Percentiles rank a stretch among this genome's conserved stretches.
These are phyloP conservation scores for Moringa oleifera DNA, from an alignment of 345 rosid species.

Conservation along the genomic window DNA sequence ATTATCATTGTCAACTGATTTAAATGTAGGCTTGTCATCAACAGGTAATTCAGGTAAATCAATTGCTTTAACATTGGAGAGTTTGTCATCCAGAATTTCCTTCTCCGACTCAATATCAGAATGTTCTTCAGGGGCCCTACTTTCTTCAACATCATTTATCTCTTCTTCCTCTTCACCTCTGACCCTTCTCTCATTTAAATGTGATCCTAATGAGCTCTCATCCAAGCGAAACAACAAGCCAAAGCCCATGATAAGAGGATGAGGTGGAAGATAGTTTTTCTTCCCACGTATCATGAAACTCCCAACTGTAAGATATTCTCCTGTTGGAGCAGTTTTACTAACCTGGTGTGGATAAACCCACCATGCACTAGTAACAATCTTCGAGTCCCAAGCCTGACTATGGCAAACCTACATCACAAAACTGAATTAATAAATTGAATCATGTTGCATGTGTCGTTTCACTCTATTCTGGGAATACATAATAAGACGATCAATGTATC, in stretches of 20 bases:
- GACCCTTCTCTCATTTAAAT: slow-evolving; percentile 93
- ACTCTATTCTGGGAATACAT: slow-evolving; percentile 5
- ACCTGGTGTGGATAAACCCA: slow-evolving; percentile 99
- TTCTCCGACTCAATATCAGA: slow-evolving; percentile 63
- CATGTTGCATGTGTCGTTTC: slow-evolving; percentile 4
- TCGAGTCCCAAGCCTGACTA: slow-evolving; percentile 98
- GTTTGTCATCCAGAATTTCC: slow-evolving; percentile 33
- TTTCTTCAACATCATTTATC: slow-evolving; percentile 52
- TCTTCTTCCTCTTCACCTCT: slow-evolving; percentile 96
- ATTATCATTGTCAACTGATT: slow-evolving; percentile 21
- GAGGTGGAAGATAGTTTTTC: slow-evolving; percentile 96
- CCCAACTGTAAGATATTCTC: slow-evolving; percentile 95
- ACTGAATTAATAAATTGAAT: slow-evolving; percentile 2
- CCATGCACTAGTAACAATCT: slow-evolving; percentile 98
- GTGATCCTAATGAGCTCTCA: slow-evolving; percentile 96
- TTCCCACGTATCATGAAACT: slow-evolving; percentile 99
- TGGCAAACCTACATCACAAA: slow-evolving; percentile 73
- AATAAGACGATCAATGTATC: neutral
- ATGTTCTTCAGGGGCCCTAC: slow-evolving; percentile 32
- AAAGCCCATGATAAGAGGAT: slow-evolving; percentile 97
- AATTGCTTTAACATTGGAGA: slow-evolving; percentile 18
- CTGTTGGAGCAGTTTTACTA: slow-evolving; percentile 99
- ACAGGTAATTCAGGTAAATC: slow-evolving; percentile 23
- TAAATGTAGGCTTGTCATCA: slow-evolving; percentile 19
- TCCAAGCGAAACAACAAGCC: slow-evolving; percentile 96